A percentile compares a stretch with the other conserved stretches of the same genome.
These are phyloP conservation scores for Infundibulicybe gibba DNA, from an alignment of 768 basidiomycete species.

Conservation along the genomic window DNA sequence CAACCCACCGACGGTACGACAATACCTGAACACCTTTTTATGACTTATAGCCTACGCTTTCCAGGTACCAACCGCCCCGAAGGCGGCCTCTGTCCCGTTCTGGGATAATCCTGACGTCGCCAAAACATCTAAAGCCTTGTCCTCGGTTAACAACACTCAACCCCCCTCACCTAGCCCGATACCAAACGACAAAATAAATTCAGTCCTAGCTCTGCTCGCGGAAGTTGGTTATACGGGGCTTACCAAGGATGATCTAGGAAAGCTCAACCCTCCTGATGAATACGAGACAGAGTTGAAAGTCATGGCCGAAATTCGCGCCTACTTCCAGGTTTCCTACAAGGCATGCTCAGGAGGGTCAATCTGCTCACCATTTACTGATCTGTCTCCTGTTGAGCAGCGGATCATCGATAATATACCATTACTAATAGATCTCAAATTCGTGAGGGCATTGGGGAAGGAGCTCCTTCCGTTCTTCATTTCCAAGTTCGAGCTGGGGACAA, in stretches of 20 bases:
- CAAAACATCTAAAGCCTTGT: neutral
- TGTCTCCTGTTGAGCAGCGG: slow-evolving; percentile 23
- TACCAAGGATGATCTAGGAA: slow-evolving; percentile 24
- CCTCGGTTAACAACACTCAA: too few species aligned
- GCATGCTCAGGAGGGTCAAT: slow-evolving; percentile 11
- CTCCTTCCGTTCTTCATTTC: slow-evolving; percentile 29
- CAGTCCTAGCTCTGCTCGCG: slow-evolving; percentile 22
- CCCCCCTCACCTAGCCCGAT: too few species aligned
- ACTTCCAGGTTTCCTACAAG: slow-evolving; percentile 46
- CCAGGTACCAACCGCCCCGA: neutral
- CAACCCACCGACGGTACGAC: too few species aligned
- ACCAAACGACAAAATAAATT: slow-evolving; percentile 8
- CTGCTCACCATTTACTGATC: neutral
- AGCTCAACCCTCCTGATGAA: slow-evolving; percentile 26
- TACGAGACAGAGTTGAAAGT: slow-evolving; percentile 38
- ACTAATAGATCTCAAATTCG: slow-evolving; percentile 25
- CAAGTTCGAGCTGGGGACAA: slow-evolving; percentile 31
- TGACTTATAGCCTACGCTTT: too few species aligned
- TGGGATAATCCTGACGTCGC: neutral
- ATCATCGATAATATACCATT: slow-evolving; percentile 40
- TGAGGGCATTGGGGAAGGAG: slow-evolving; percentile 23
- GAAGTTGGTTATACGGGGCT: slow-evolving; percentile 24
- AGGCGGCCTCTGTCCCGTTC: neutral
- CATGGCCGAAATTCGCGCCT: slow-evolving; percentile 40
- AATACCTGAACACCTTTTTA: too few species aligned